Evolutionary conservation across 176 grass and related monocot genomes (phyloP).

Genomic region (Cocos nucifera): DNA sequence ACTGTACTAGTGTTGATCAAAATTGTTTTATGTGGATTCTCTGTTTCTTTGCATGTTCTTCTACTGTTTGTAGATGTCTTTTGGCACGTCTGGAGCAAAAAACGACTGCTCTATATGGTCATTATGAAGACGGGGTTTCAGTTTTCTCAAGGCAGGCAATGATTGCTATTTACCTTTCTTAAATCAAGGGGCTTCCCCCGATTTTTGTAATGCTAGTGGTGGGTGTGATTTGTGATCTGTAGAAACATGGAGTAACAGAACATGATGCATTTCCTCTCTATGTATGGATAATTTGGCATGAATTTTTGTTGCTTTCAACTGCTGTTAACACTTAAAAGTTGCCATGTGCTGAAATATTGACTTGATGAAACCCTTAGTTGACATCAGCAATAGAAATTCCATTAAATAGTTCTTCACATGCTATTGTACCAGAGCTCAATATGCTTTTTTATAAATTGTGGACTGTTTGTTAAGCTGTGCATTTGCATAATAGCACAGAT

Average conservation of each 20-base stretch:
- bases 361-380: too few relatives aligned
- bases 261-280: background rate
- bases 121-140: conserved; percentile 25
- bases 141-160: conserved; percentile 27
- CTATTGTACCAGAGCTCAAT: too few relatives aligned
- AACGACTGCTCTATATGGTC: conserved; percentile 26
- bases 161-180: conserved; percentile 22
- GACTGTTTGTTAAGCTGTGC: too few relatives aligned
- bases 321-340: too few relatives aligned
- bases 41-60: conserved; percentile 23
- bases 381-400: too few relatives aligned
- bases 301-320: background rate
- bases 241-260: background rate
- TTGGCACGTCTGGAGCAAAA: conserved; percentile 27
- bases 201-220: conserved; percentile 1
- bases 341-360: too few relatives aligned
- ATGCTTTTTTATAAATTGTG: too few relatives aligned
- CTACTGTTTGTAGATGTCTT: conserved; percentile 32
- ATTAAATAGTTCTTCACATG: too few relatives aligned
- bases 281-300: conserved; percentile 3
- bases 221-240: conserved; percentile 13
- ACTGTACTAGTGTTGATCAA: conserved; percentile 15
- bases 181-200: conserved; percentile 11
- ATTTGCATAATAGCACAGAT: too few relatives aligned
- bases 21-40: conserved; percentile 17